Evolutionary conservation across 306 rosid species (phyloP), one percentile per base, ranked within the genome.

Genomic region (Sicyos baderoa): DNA sequence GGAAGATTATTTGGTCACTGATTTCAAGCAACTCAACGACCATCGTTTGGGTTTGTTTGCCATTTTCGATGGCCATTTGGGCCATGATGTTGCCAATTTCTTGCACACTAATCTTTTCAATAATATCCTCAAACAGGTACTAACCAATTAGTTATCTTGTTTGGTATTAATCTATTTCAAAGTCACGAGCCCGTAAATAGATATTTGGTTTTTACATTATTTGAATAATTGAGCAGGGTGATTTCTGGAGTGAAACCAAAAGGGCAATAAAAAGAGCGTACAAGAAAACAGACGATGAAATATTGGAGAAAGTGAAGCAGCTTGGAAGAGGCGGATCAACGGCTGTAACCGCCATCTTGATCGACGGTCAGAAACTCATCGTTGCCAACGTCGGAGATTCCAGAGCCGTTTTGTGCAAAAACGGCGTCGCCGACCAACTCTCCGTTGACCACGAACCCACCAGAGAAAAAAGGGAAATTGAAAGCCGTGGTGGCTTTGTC

Each of bases 241-340:
- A 79, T 65, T 83, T 85, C 78, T 83, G 88, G 89, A 78, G 74
- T 55, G 85, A 81, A 5, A 70, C 86, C 55, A 65, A 78, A 75
- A 70, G 0, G 1, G 86, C 93, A 7, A 80, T 87, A 29, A 85
- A 73, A 74, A 85, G 76, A 71, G 86, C 89, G 42, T 87, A 85
- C 29, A 51, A 56, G 49, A 79, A 65, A 67, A 87, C 89, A 25
- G 93, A 87, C 53, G 75, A 83, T 9, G 84, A 83, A 27, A 87
- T 85, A 77, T 71, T 87, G 83, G 81, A 81, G 37, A 62, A 83
- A 78, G 73, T 80, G 32, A 68, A 70, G 49, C 74, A 57, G 10
- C 75, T 87, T 72, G 93, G 93, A 18, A 66, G 78, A 76, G 93
- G 93, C 76, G 93, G 93, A 42, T 87, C 93, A 29, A 87, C 93